Base-by-base conservation (phyloP, 441 rosid genomes). In the Viola pubescens region DNA sequence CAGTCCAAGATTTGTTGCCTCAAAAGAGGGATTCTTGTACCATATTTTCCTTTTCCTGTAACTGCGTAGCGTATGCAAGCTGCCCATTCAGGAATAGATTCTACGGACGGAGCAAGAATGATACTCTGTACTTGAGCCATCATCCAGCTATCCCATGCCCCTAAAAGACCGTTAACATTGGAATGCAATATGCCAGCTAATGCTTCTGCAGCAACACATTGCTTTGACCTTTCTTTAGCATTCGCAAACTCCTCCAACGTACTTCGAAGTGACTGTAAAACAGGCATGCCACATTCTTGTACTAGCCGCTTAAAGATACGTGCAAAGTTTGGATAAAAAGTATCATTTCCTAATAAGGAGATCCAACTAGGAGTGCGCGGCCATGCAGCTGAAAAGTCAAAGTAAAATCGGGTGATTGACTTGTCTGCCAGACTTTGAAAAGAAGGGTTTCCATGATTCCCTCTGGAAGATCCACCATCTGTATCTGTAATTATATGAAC, bases 291-390 rank as follows among this genome's bases (percentile, higher is more conserved):
- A 75, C 99, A 94, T 77, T 94, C 99, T 81, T 94, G 99, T 69
- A 81, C 68, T 57, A 94, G 73, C 43, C 98, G 88, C 89, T 94
- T 94, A 72, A 94, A 94, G 72, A 91, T 89, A 56, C 94, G 79
- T 37, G 99, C 98, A 82, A 91, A 88, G 74, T 82, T 84, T 61
- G 99, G 74, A 81, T 91, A 89, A 71, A 94, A 94, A 10, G 89
- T 94, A 73, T 89, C 92, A 76, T 72, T 82, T 75, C 98, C 99
- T 72, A 91, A 66, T 73, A 94, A 73, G 74, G 99, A 91, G 48
- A 89, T 89, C 98, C 99, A 94, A 73, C 91, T 87, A 61, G 99
- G 99, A 64, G 99, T 94, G 46, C 95, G 94, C 59, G 99, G 99
- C 99, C 99, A 94, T 10, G 99, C 85, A 58, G 99, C 84, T 55